These are phyloP conservation scores for Phytophthora chlamydospora DNA, from an alignment of 352 stramenopile species.

Conservation along the genomic window DNA sequence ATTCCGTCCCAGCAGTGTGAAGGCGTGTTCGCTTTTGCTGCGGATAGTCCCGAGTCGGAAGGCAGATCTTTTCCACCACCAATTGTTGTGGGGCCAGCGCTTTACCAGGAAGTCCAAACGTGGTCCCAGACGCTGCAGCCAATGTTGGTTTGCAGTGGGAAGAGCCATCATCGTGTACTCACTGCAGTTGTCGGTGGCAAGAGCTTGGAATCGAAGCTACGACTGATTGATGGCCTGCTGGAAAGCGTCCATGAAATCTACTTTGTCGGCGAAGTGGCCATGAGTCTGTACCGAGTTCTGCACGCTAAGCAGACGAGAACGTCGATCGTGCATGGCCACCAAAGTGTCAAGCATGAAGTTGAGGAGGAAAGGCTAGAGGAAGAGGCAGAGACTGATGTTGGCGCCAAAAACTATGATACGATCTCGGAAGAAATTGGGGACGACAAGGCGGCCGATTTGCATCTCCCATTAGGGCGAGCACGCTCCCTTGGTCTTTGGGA, in stretches of 20 bases:
- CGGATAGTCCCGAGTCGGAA: background rate
- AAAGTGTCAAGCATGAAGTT: conserved; percentile 1
- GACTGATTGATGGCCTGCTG: conserved; percentile 68
- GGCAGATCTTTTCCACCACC: background rate
- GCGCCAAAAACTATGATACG: conserved; percentile 1
- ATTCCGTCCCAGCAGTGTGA: conserved; percentile 27
- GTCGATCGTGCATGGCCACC: background rate
- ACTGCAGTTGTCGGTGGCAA: conserved; percentile 65
- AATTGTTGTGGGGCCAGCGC: conserved; percentile 31
- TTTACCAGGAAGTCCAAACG: conserved; percentile 25
- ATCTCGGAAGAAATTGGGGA: conserved; percentile 2
- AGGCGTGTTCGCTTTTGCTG: conserved; percentile 16
- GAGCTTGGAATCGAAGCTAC: conserved; percentile 58
- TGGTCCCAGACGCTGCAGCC: conserved; percentile 50
- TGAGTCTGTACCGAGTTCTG: conserved; percentile 60
- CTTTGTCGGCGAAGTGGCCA: conserved; percentile 69
- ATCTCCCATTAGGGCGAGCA: background rate
- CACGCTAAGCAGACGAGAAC: conserved; percentile 27
- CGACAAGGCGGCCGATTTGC: background rate
- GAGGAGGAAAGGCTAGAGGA: conserved; percentile 20
- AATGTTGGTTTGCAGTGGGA: background rate
- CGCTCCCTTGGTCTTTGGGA: conserved; percentile 30
- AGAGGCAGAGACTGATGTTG: conserved; percentile 1
- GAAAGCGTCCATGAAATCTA: conserved; percentile 65
- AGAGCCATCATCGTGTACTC: background rate